Conservation (phyloP, 2,329 filamentous ascomycete genomes). For the Aspergillus caelatus region DNA sequence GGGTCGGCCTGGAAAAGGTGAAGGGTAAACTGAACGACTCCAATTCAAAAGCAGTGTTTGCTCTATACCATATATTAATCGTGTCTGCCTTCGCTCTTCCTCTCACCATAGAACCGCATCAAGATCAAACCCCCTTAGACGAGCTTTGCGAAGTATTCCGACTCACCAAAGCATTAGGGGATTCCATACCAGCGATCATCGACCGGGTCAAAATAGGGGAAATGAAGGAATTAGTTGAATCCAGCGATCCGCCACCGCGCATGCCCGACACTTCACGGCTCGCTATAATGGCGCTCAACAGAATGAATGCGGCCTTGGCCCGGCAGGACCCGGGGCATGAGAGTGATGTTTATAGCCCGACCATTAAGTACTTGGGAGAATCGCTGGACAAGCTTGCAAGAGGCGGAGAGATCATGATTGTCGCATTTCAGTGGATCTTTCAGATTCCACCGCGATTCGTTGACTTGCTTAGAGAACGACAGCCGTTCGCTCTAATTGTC, state of each 20-base stretch:
- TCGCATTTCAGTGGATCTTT: constrained; percentile 60
- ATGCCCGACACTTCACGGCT: constrained; percentile 39
- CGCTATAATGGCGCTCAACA: constrained; percentile 30
- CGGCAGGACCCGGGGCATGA: constrained; percentile 28
- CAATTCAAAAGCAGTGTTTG: constrained; percentile 41
- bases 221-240: constrained; percentile 29
- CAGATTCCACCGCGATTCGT: constrained; percentile 64
- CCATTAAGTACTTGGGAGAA: constrained; percentile 31
- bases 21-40: constrained; percentile 24
- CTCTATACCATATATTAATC: constrained; percentile 36
- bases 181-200: constrained; percentile 26
- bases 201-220: constrained; percentile 29
- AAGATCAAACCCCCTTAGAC: constrained; percentile 24
- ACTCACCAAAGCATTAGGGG: constrained; percentile 34
- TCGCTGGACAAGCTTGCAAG: constrained; percentile 33
- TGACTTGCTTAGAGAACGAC: constrained; percentile 43
- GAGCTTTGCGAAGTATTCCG: constrained; percentile 35
- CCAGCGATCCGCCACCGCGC: constrained; percentile 26
- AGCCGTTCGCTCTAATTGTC: constrained; percentile 47
- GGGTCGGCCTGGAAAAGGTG: constrained; percentile 27
- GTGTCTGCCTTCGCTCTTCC: constrained; percentile 39
- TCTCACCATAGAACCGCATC: constrained; percentile 14
- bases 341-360: constrained; percentile 27
- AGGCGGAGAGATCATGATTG: constrained; percentile 32
- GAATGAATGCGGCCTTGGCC: constrained; percentile 28